Evolutionary conservation across 495 filamentous ascomycete genomes (phyloP), one percentile per base, ranked within the genome.

Genomic region (Penicillium chermesinum): DNA sequence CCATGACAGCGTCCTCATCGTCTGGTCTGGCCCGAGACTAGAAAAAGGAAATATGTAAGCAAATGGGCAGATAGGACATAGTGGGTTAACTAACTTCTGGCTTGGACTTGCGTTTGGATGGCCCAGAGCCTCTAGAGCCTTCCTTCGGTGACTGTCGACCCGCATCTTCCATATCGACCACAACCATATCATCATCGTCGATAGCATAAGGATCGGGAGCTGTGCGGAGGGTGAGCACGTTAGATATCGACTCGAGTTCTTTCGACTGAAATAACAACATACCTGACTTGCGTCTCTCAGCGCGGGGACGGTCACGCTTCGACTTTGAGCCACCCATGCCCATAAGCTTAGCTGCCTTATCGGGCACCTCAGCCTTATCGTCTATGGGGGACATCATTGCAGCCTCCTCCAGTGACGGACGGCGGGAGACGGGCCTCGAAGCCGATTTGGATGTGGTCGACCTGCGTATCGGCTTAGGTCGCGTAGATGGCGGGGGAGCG

Each of bases 271-370:
- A 16, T n/a, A 2, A 22, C 8, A 14, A 44, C 64, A 45, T 66
- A 76, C 75, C 55, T 52, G 67, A 59, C 58, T 61, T 65, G 45
- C 66, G 64, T 45, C 61, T 62, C 58, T 71, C 51, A 49, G 62
- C 50, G 52, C 63, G 55, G 44, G 54, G 63, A 50, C 60, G 64
- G 35, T 67, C 71, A 52, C 62, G 62, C 49, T 52, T 65, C 13
- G 62, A 65, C 39, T 61, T 67, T 8, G 67, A 56, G 19, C 49
- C 50, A 27, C 61, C 61, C 15, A 75, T 66, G 22, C 80, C 81
- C 77, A 84, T 81, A 39, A 83, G 48, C 61, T 77, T 78, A 9
- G 80, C 79, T 37, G 78, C 80, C 62, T 84, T 85, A 27, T 70
- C 70, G 21, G 71, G 57, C 33, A 78, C 59, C 22, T 73, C 72